Conservation (phyloP, 768 basidiomycete species). For the Austroboletus eburneus region DNA sequence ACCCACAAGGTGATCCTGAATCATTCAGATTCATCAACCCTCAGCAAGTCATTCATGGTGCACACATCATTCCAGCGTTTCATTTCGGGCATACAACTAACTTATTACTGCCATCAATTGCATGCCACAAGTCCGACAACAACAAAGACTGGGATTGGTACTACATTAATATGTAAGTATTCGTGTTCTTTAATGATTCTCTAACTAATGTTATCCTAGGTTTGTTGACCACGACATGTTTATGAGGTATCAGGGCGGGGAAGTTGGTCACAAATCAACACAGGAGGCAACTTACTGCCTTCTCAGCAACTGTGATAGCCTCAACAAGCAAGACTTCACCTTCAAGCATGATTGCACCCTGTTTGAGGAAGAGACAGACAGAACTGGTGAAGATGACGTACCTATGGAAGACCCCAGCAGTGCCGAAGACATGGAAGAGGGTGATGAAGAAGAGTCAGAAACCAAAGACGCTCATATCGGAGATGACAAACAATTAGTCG, state of each 20-base stretch:
- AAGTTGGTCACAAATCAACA: background rate
- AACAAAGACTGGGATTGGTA: constrained; percentile 31
- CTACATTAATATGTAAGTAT: constrained; percentile 34
- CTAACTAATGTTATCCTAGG: background rate
- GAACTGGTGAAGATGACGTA: background rate
- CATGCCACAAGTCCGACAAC: constrained; percentile 3
- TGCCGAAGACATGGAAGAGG: background rate
- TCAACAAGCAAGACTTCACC: background rate
- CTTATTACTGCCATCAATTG: constrained; percentile 2
- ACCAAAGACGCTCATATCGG: background rate
- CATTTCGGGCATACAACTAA: background rate
- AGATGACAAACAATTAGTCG: background rate
- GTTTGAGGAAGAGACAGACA: background rate
- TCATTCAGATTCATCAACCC: constrained; percentile 1
- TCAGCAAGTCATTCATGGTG: background rate
- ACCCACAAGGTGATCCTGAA: background rate
- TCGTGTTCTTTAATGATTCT: background rate
- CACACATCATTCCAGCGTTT: background rate
- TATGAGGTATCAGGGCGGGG: background rate
- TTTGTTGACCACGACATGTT: background rate
- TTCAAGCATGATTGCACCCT: background rate
- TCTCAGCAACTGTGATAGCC: background rate
- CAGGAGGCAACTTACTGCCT: background rate
- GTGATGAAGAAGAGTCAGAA: background rate
- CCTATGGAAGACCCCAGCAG: background rate